Evolutionary conservation across 139 green algal species (phyloP), one percentile per base, ranked within the genome.

Genomic region (Chlorella ohadii): DNA sequence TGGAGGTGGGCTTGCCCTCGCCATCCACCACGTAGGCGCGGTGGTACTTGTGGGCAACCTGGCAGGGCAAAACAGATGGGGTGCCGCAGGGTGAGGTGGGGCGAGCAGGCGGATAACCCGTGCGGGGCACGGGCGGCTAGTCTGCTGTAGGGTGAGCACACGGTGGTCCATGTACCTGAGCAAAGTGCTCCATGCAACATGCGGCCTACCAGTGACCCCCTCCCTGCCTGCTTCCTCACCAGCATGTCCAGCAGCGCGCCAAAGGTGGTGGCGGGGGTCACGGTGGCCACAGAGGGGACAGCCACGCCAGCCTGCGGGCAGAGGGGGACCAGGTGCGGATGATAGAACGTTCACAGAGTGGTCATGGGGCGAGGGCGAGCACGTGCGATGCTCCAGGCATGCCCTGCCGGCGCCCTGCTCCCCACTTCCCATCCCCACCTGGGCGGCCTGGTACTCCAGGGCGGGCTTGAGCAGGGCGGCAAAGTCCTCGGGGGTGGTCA

Each of bases 11-110:
- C 74, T 85, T 87, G 64, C 78, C 82, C 33, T 82, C 85, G 20
- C 68, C 76, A 66, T 89, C 88, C 22, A 82, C 41, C 15, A 93
- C 89, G 79, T 93, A 92, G 66, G 91, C 72, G 72, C 90, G 90
- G 88, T 93, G 90, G 76, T 90, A 72, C 22, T 34, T 38, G 83
- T 79, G 39, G 83, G 51, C 25, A 61, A 76, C 70, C 70, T 76
- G 70, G 7, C 5, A 38, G 59, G 20, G 59, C 65, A 27, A 11
- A 44, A 6, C 11, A 41, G 28, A n/a, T n/a, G 6, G 65, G 9
- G n/a, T 2, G n/a, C n/a, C n/a, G n/a, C n/a, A n/a, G n/a, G n/a
- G n/a, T n/a, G n/a, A n/a, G n/a, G n/a, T n/a, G n/a, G n/a, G n/a
- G n/a, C n/a, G n/a, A n/a, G n/a, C n/a, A n/a, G n/a, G n/a, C n/a